phyloP scores from a whole-genome alignment of 768 basidiomycete species.

The Phlebiopsis flavidoalba region DNA sequence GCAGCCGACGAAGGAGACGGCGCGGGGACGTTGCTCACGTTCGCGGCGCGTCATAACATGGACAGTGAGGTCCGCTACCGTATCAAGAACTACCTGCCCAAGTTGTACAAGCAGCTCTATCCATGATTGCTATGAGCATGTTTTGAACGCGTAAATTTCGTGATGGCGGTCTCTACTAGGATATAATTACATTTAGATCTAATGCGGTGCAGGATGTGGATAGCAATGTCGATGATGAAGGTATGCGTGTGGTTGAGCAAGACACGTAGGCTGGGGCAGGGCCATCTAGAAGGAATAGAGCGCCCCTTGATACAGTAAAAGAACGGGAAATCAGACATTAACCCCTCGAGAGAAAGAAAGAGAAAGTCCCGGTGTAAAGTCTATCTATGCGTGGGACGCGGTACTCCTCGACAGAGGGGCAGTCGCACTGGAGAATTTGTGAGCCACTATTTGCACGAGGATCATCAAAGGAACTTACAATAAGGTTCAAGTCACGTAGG shows the following conservation, averaged over 20 bases:
- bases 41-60: slow-evolving; percentile 39
- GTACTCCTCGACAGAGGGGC: slow-evolving; percentile 81
- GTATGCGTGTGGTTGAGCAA: slow-evolving; percentile 65
- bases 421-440: slow-evolving; percentile 60
- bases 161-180: not conserved
- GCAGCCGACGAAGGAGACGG: slow-evolving; percentile 44
- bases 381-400: slow-evolving; percentile 31
- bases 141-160: not conserved
- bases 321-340: slow-evolving; percentile 15
- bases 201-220: not conserved
- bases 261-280: slow-evolving; percentile 25
- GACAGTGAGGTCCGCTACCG: slow-evolving; percentile 41
- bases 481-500: slow-evolving; percentile 87
- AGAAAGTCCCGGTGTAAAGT: slow-evolving; percentile 5
- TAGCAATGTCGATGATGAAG: slow-evolving; percentile 6
- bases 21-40: slow-evolving; percentile 47
- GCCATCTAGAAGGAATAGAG: slow-evolving; percentile 47
- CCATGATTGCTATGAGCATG: not conserved
- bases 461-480: slow-evolving; percentile 48
- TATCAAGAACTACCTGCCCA: slow-evolving; percentile 37
- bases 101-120: slow-evolving; percentile 19
- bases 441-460: not conserved
- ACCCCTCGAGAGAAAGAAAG: slow-evolving; percentile 5
- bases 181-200: slow-evolving; percentile 22
- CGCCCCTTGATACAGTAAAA: slow-evolving; percentile 9